Percentiles rank a stretch among this genome's conserved stretches.
Evolutionary conservation across 768 basidiomycete species (phyloP).

Genomic region (Amanita rimosa): DNA sequence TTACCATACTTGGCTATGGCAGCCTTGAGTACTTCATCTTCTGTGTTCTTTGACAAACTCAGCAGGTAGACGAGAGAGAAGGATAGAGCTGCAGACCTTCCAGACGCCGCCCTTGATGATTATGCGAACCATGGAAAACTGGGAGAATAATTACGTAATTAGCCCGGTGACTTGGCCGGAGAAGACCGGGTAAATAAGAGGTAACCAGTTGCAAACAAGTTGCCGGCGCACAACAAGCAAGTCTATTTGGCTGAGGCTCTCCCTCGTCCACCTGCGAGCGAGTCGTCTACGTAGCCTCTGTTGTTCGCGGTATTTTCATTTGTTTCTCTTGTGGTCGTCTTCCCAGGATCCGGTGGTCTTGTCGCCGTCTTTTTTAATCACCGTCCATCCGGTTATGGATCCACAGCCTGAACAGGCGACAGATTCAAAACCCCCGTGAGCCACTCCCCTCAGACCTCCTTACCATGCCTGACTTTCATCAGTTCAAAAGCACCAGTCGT

Average conservation of each 20-base stretch:
- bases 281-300: slow-evolving; percentile 5
- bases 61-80: slow-evolving; percentile 8
- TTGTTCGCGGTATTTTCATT: slow-evolving; percentile 2
- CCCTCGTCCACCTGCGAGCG: slow-evolving; percentile 8
- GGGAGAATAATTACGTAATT: slow-evolving; percentile 8
- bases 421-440: slow-evolving; percentile 24
- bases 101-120: slow-evolving; percentile 91
- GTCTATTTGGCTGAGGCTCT: slow-evolving; percentile 8
- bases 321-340: slow-evolving; percentile 6
- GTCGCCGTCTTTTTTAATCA: slow-evolving; percentile 24
- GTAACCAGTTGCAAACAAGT: slow-evolving; percentile 25
- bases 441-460: slow-evolving; percentile 8
- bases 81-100: slow-evolving; percentile 41
- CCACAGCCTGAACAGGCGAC: slow-evolving; percentile 21
- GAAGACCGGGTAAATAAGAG: slow-evolving; percentile 11
- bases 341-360: slow-evolving; percentile 7
- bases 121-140: slow-evolving; percentile 61
- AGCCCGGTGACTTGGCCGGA: slow-evolving; percentile 7
- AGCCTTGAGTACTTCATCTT: slow-evolving; percentile 98
- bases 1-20: slow-evolving; percentile 97
- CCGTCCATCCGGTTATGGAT: slow-evolving; percentile 30
- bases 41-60: slow-evolving; percentile 56
- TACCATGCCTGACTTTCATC: slow-evolving; percentile 5
- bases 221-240: slow-evolving; percentile 15
- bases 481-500: slow-evolving; percentile 38